Base-by-base conservation (phyloP, 495 filamentous ascomycete genomes). In the Achaetomiella virescens region DNA sequence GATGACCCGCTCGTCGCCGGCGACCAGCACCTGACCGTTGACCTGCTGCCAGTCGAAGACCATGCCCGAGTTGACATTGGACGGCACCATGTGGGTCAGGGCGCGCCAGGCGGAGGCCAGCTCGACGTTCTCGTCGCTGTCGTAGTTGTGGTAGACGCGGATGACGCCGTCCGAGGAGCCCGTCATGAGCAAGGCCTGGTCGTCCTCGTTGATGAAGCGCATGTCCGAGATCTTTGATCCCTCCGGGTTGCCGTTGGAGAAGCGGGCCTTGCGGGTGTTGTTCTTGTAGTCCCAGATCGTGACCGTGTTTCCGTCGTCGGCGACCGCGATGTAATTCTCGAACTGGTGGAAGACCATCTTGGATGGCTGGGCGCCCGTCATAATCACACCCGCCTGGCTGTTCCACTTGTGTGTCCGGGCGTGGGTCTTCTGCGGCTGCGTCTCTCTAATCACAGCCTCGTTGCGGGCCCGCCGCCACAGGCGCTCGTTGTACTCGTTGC, bases 1-100 rank as follows among this genome's bases (percentile, higher is more conserved):
- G 62, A 99, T 96, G 36, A 97, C 89, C 56, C 91, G 90, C 40
- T 96, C 91, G 67, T 99, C 93, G 40, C 93, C 93, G 7, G 93
- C 95, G 38, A 97, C 95, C 25, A 99, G 78, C 25, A 95, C 84
- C 54, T 88, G 89, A 20, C 93, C 93, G 58, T 90, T 88, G n/a
- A 92, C 90, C 70, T 99, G 93, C 64, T 96, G 92, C 93, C 93
- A 99, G 61, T 97, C 91, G 60, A 97, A 91, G 18, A 97, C 91
- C 67, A 97, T 83, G 2, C 92, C 92, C 0, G 93, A 95, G 64
- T 96, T 96, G 59, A 90, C 83, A 54, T 89, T 93, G 68, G 87
- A 92, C 6, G 91, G 89, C 18, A 97, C 85, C 44, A 97, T 85
- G 68, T 97, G 90, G 2, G 89, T 92, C 31, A 97, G 71, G 2